These are phyloP conservation scores for Grammothele lineata DNA, from an alignment of 768 basidiomycete genomes.

Conservation along the genomic window DNA sequence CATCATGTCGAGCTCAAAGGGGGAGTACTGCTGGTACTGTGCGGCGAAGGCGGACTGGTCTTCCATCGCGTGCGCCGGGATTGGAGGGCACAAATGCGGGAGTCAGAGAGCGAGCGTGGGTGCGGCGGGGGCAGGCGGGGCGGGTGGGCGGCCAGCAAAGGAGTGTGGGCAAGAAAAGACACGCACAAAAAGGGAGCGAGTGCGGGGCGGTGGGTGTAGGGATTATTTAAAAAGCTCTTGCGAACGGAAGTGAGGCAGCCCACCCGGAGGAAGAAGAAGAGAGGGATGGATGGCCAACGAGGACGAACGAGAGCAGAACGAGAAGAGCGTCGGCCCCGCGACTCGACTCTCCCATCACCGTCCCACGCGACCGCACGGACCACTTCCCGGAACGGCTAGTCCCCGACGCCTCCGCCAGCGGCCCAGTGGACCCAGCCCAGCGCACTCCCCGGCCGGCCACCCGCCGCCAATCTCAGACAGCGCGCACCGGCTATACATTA, in stretches of 20 bases:
- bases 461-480: too few species aligned
- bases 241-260: slow-evolving; percentile 16
- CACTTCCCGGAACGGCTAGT: slow-evolving; percentile 11
- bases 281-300: slow-evolving; percentile 7
- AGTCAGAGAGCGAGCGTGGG: slow-evolving; percentile 59
- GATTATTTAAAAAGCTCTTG: slow-evolving; percentile 18
- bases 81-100: slow-evolving; percentile 44
- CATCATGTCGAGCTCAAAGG: slow-evolving; percentile 89
- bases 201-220: slow-evolving; percentile 13
- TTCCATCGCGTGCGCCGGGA: slow-evolving; percentile 48
- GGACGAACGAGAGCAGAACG: slow-evolving; percentile 9
- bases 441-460: too few species aligned
- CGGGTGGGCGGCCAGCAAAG: slow-evolving; percentile 19
- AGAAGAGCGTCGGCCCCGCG: background rate
- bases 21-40: slow-evolving; percentile 62
- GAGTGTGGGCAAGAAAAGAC: slow-evolving; percentile 26
- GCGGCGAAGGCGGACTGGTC: slow-evolving; percentile 70
- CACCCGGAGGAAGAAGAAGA: slow-evolving; percentile 17
- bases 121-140: slow-evolving; percentile 27
- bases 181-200: slow-evolving; percentile 23
- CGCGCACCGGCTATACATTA: too few species aligned
- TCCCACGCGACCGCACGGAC: slow-evolving; percentile 23
- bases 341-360: slow-evolving; percentile 4
- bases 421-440: too few species aligned
- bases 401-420: too few species aligned